Evolutionary conservation across 306 rosid genomes (phyloP), one percentile per base, ranked within the genome.

Genomic region (Quillaja saponaria): DNA sequence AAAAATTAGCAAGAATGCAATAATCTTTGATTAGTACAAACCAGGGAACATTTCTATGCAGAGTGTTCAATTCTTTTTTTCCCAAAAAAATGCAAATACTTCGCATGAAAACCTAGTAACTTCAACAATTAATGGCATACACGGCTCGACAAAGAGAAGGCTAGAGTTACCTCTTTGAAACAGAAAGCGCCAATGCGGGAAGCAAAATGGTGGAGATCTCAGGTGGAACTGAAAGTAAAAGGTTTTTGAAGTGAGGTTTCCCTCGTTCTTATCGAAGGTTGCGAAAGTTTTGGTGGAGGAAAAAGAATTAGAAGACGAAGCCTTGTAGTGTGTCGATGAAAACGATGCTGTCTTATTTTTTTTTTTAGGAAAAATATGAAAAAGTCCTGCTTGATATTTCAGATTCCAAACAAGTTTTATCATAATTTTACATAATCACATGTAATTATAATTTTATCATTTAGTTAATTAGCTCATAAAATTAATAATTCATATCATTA

Each of bases 171-270:
- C 82, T 61, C 61, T 72, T 10, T 34, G 49, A 34, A 14, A 48
- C 7, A 14, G 67, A 61, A 67, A 57, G 55, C 60, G 50, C 55
- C 67, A 82, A 80, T 81, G 84, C 17, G 64, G 61, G 71, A 69
- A 51, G 61, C 20, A 69, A 66, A 66, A 38, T 51, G 59, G 51
- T 1, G 56, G 73, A 37, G 49, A 15, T 42, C 0, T 5, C 10
- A 69, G 34, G 66, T 49, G 31, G 67, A 7, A 16, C 46, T 4
- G 39, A 53, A 37, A 8, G 50, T 10, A 54, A 63, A 45, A 38
- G 25, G 13, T 34, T 13, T 34, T 19, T 19, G 3, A 44, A 45
- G 34, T 53, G 57, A 28, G 55, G 6, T 20, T 11, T 62, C 4
- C 21, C 3, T 66, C 13, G 55, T 17, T 58, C 46, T 34, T 53